Evolutionary conservation across 768 basidiomycete genomes (phyloP).

Genomic region (Agrocybe pediades): DNA sequence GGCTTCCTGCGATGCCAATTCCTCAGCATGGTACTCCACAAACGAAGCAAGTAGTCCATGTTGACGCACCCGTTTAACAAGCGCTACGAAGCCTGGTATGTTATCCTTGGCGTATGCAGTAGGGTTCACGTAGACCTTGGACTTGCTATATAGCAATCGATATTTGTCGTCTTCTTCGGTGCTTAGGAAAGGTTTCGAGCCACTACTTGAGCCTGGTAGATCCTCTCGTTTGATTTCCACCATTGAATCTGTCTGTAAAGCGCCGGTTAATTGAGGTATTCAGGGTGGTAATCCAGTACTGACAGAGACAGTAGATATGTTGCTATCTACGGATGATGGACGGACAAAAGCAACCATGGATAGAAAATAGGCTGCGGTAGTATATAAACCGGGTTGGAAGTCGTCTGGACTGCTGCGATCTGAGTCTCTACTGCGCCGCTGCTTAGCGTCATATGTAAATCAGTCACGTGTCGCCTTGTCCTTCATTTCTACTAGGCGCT

Average conservation of each 20-base stretch:
- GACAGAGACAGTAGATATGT: conserved; percentile 31
- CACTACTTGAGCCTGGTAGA: conserved; percentile 19
- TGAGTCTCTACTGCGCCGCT: conserved; percentile 3
- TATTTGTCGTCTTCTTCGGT: conserved; percentile 59
- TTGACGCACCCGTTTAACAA: conserved; percentile 77
- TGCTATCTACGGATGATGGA: conserved; percentile 24
- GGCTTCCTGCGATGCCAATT: conserved; percentile 55
- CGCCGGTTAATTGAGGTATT: neutral
- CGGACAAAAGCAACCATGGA: conserved; percentile 22
- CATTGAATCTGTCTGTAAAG: conserved; percentile 59
- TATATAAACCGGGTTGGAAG: neutral
- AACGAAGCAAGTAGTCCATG: neutral
- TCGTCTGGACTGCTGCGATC: conserved; percentile 9
- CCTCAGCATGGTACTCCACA: neutral
- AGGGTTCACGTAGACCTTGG: conserved; percentile 95
- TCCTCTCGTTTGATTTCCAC: conserved; percentile 68
- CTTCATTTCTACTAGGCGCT: neutral
- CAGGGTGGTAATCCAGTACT: conserved; percentile 6
- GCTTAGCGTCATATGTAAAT: conserved; percentile 16
- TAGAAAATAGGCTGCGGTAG: conserved; percentile 2
- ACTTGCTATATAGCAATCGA: conserved; percentile 85
- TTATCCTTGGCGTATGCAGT: conserved; percentile 92
- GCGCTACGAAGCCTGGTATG: conserved; percentile 88
- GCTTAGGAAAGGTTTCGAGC: conserved; percentile 3
- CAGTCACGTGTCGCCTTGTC: conserved; percentile 19